phyloP scores from a whole-genome alignment of 225 moss, liverwort and hornwort species.

The Anthoceros angustus region DNA sequence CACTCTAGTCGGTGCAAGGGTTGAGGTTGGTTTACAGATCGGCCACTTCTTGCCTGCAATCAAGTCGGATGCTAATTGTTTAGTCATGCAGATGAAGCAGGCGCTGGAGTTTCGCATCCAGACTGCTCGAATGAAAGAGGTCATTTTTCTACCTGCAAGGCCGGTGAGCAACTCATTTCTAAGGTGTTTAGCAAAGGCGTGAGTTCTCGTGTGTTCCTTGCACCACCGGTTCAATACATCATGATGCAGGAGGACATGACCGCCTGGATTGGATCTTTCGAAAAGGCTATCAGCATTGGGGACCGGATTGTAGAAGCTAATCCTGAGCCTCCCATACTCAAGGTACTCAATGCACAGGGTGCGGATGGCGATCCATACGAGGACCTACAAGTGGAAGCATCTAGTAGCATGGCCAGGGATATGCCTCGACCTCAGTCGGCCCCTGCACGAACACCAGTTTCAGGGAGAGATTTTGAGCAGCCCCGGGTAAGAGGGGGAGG shows the following conservation, averaged over 20 bases:
- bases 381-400: not conserved
- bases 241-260: slow-evolving; percentile 17
- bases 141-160: slow-evolving; percentile 12
- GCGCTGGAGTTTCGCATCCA: slow-evolving; percentile 21
- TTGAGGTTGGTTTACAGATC: slow-evolving; percentile 7
- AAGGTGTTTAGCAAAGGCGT: not conserved
- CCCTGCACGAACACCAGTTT: not conserved
- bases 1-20: slow-evolving; percentile 22
- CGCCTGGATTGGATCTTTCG: slow-evolving; percentile 21
- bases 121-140: slow-evolving; percentile 18
- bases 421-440: not conserved
- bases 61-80: not conserved
- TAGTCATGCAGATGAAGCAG: slow-evolving; percentile 14
- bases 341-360: not conserved
- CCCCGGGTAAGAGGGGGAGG: not conserved
- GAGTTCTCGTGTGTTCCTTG: not conserved
- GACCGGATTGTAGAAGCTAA: slow-evolving; percentile 8
- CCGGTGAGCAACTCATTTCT: slow-evolving; percentile 9
- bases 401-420: not conserved
- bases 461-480: not conserved
- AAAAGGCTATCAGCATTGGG: slow-evolving; percentile 20
- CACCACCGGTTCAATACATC: not conserved
- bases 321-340: not conserved
- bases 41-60: not conserved
- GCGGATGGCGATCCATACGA: not conserved